Evolutionary conservation across 106 monocot species (phyloP).

Genomic region (Hemerocallis citrina): DNA sequence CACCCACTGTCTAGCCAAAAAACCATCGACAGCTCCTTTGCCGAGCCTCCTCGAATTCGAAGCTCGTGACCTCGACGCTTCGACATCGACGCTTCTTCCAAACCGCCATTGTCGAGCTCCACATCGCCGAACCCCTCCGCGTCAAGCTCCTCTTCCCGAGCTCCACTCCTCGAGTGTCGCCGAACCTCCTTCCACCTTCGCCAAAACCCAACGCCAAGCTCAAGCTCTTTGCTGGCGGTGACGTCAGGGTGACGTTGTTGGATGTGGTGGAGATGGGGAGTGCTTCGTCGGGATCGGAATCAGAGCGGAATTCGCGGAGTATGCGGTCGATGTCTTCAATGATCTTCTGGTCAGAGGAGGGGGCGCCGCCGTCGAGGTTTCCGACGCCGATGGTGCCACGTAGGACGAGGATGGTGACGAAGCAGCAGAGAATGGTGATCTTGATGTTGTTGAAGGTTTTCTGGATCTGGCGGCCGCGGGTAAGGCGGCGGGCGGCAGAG

Average conservation of each 20-base stretch:
- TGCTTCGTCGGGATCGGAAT: slow-evolving; percentile 43
- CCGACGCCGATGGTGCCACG: slow-evolving; percentile 72
- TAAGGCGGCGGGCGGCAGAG: slow-evolving; percentile 12
- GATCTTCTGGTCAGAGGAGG: slow-evolving; percentile 15
- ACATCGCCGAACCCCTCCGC: no score
- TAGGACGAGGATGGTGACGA: slow-evolving; percentile 73
- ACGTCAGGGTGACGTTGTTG: background rate
- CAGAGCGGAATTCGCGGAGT: slow-evolving; percentile 55
- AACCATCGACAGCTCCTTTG: no score
- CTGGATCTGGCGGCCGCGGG: slow-evolving; percentile 43
- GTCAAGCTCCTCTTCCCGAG: no score
- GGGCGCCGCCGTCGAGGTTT: slow-evolving; percentile 23
- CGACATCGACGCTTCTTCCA: no score
- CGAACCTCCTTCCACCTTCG: no score
- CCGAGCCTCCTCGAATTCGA: no score
- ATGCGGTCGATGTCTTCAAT: slow-evolving; percentile 70
- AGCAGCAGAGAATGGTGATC: slow-evolving; percentile 61
- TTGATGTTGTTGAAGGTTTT: slow-evolving; percentile 66
- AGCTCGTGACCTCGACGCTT: no score
- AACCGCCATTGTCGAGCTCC: no score
- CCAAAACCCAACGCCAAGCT: no score
- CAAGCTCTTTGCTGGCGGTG: no score
- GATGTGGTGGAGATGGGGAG: background rate
- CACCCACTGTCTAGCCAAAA: no score
- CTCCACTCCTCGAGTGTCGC: no score